Base-by-base conservation (phyloP, 2,329 filamentous ascomycete genomes). In the Colletotrichum caudatum region DNA sequence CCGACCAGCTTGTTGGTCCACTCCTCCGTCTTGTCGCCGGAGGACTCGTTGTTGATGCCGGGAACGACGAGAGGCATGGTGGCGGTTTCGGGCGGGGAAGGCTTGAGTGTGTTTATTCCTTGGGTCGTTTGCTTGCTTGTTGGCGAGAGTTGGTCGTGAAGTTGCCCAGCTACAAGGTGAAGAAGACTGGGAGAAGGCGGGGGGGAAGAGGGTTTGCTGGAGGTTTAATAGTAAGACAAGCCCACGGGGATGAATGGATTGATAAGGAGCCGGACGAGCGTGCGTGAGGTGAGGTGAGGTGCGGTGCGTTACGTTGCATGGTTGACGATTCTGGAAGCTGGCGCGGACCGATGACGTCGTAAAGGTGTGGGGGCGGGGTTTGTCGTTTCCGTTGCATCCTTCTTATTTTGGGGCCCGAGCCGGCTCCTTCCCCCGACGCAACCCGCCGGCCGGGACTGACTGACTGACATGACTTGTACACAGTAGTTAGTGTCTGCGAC, bases 1-100 rank as follows among this genome's bases (percentile, higher is more conserved):
- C 90, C 90, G 57, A 89, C 85, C 5, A 92, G 83, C 83, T 90
- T 90, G 80, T 85, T 86, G 74, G 81, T 82, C 90, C 90, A 92
- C 76, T 89, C 84, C 71, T 89, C 82, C 46, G 85, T 88, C 80
- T 84, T 84, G 78, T 82, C 77, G 78, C 82, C 77, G 74, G 78
- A 78, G 51, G 83, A 80, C 9, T 48, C 44, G 73, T 81, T 82
- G 74, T 84, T 89, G 75, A 90, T 81, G 77, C 87, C 88, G 66
- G 89, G 89, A 23, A 90, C 85, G 76, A 91, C 84, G 81, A 91
- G 89, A 87, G 90, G 90, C 90, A 92, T 90, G 82, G n/a, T 79
- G 71, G 50, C 35, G 62, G 57, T 72, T 72, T 58, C 39, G 12
- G 3, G 39, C 50, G 6, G 33, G 29, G 20, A 8, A 44, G 41